A percentile compares a stretch with the other conserved stretches of the same genome.
Conservation (phyloP, 176 grass and related monocot genomes). For the Miscanthus lutarioriparius region DNA sequence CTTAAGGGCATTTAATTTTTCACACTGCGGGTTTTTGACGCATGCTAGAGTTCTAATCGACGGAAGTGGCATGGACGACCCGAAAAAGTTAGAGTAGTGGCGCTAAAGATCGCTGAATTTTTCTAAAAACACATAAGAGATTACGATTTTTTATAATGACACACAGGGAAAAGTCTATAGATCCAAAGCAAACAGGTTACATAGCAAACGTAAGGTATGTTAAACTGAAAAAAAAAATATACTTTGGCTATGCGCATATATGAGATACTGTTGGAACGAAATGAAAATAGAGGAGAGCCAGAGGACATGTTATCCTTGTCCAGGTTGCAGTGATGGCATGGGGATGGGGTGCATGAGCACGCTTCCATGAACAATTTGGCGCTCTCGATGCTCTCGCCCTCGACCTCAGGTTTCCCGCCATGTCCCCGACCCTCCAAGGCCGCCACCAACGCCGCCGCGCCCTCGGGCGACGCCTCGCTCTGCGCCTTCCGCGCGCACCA, state of each 20-base stretch:
- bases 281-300: neutral
- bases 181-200: no score
- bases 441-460: slow-evolving; percentile 8
- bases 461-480: slow-evolving; percentile 23
- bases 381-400: neutral
- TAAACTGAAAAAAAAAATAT: neutral
- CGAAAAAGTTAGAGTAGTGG: no score
- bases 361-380: neutral
- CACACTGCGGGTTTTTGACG: no score
- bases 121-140: no score
- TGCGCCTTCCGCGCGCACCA: slow-evolving; percentile 42
- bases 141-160: no score
- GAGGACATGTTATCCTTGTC: neutral
- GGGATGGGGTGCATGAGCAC: neutral
- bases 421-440: neutral
- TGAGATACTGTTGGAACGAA: neutral
- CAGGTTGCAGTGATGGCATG: neutral
- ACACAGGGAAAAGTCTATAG: neutral
- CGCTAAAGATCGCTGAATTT: no score
- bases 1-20: no score
- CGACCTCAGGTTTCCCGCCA: neutral
- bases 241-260: neutral
- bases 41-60: no score
- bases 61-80: no score
- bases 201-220: no score